Evolutionary conservation across 208 protist genomes (phyloP).

Genomic region (Lotmaria passim): DNA sequence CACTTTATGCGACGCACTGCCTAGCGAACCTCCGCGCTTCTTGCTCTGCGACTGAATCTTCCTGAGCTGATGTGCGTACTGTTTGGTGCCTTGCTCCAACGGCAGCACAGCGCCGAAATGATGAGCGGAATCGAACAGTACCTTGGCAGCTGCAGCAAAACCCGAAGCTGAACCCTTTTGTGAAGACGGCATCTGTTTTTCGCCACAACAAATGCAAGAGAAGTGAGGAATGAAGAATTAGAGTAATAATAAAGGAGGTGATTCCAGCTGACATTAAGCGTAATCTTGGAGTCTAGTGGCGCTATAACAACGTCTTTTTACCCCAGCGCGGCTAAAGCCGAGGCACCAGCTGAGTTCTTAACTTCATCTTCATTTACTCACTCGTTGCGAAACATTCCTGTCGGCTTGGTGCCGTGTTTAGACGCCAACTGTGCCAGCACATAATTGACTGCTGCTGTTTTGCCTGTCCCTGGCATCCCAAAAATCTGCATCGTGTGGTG

Average conservation of each 20-base stretch:
- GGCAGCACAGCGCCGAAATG: slow-evolving; percentile 78
- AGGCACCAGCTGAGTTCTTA: too few species aligned
- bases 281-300: too few species aligned
- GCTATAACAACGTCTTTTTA: too few species aligned
- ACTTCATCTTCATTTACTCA: too few species aligned
- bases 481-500: slow-evolving; percentile 89
- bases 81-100: slow-evolving; percentile 54
- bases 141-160: slow-evolving; percentile 82
- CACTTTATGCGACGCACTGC: slow-evolving; percentile 84
- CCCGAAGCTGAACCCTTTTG: slow-evolving; percentile 27
- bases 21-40: slow-evolving; percentile 74
- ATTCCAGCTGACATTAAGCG: too few species aligned
- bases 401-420: slow-evolving; percentile 44
- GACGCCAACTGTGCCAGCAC: slow-evolving; percentile 62
- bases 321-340: too few species aligned
- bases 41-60: slow-evolving; percentile 83
- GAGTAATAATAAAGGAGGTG: not conserved
- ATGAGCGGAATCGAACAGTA: slow-evolving; percentile 85
- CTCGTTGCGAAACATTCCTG: slow-evolving; percentile 88
- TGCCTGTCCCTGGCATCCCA: slow-evolving; percentile 92
- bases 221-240: not conserved
- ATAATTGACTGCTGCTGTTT: slow-evolving; percentile 84
- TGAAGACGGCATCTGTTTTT: slow-evolving; percentile 20
- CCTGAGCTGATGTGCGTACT: slow-evolving; percentile 79
- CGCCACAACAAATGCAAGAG: not conserved